Conservation (phyloP, 75 land plant species). For the Picea glauca region DNA sequence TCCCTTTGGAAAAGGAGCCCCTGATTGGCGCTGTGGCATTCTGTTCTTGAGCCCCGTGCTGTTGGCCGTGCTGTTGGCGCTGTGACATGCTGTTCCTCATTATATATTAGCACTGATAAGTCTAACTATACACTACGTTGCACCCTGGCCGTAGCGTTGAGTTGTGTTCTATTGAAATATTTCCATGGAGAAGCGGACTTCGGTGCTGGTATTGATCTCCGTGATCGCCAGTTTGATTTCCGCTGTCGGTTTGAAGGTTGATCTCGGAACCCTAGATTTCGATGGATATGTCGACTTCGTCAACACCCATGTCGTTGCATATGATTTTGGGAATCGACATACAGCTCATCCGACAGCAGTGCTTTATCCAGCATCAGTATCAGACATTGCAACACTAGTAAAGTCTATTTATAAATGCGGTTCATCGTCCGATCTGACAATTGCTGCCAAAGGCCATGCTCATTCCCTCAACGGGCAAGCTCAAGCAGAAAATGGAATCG, state of each 20-base stretch:
- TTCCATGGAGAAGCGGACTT: not conserved
- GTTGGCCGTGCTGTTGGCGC: too few relatives aligned
- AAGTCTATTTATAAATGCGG: slow-evolving; percentile 22
- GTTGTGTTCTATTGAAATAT: too few relatives aligned
- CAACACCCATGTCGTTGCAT: slow-evolving; percentile 24
- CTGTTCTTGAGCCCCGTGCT: too few relatives aligned
- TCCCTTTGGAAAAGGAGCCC: too few relatives aligned
- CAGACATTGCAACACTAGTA: slow-evolving; percentile 40
- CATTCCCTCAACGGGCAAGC: slow-evolving; percentile 95
- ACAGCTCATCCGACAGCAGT: slow-evolving; percentile 39
- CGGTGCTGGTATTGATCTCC: not conserved
- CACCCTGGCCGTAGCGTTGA: too few relatives aligned
- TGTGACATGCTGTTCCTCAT: too few relatives aligned
- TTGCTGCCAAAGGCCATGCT: slow-evolving; percentile 86
- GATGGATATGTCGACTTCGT: slow-evolving; percentile 38
- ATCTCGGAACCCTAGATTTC: slow-evolving; percentile 8
- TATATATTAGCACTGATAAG: too few relatives aligned
- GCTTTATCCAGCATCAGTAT: slow-evolving; percentile 32
- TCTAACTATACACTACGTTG: too few relatives aligned
- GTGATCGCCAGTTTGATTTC: not conserved
- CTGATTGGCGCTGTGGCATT: too few relatives aligned
- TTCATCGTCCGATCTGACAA: slow-evolving; percentile 62
- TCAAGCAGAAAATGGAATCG: slow-evolving; percentile 74
- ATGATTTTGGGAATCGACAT: slow-evolving; percentile 70
- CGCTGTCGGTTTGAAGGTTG: not conserved